Evolutionary conservation across 345 rosid genomes (phyloP), one percentile per base, ranked within the genome.

Genomic region (Gossypioides kirkii): DNA sequence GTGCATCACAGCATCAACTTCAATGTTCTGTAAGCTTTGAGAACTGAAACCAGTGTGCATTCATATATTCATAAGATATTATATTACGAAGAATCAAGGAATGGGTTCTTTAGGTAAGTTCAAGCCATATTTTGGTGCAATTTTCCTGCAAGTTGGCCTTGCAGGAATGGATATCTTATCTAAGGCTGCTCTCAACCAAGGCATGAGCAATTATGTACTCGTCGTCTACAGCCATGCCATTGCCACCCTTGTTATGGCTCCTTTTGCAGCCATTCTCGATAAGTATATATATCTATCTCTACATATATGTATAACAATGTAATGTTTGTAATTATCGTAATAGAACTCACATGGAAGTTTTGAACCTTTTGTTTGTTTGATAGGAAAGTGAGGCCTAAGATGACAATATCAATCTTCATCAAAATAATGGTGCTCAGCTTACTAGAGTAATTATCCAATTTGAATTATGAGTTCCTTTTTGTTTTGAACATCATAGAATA

Each of bases 161-260:
- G 91, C 96, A 2, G 98, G 98, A 17, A 90, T 94, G 98, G 98
- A 92, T 52, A 76, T 90, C 73, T 82, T 90, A 18, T 78, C 91
- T 13, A 94, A 94, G 70, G 91, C 91, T 65, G 98, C 91, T 8
- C 73, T 92, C 14, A 89, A 90, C 79, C 67, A 79, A 32, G 98
- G 98, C 41, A 91, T 88, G 91, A 94, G 98, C 83, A 89, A 86
- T 60, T 94, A 86, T 32, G 97, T 86, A 4, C 86, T 91, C 42
- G 97, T 91, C 1, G 94, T 90, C 53, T 94, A 94, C 67, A 95
- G 97, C n/a, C 96, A 90, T 1, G 95, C 87, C 0, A 83, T 90
- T 10, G 97, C 97, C 65, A 91, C 97, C 26, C 2, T 91, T 6
- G 88, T 82, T 80, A 85, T 95, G 75, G 78, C 88, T 13, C 99